Percentiles rank a stretch among this genome's conserved stretches.
These are phyloP conservation scores for Grosmannia penicillata DNA, from an alignment of 2,329 filamentous ascomycete species.

Conservation along the genomic window DNA sequence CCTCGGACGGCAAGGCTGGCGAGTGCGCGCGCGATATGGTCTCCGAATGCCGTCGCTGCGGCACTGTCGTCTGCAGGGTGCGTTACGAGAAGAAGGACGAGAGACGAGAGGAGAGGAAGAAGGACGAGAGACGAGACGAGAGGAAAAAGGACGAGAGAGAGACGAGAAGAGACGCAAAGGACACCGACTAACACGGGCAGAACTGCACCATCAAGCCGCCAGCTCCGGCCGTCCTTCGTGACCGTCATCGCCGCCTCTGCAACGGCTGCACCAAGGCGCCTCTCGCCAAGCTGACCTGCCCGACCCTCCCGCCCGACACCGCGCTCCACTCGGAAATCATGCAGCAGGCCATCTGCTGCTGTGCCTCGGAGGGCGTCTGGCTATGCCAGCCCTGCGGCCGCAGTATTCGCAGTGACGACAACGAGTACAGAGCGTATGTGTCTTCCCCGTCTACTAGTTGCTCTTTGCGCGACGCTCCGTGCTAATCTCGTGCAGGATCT, in stretches of 20 bases:
- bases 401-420: conserved; percentile 45
- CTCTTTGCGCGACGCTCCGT: no score
- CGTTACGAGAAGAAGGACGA: no score
- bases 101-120: no score
- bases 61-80: conserved; percentile 68
- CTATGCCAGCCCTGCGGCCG: conserved; percentile 75
- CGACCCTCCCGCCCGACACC: conserved; percentile 26
- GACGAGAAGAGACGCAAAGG: not conserved
- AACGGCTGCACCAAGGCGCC: conserved; percentile 59
- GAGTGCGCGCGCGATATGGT: conserved; percentile 83
- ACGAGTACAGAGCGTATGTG: conserved; percentile 39
- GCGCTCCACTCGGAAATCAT: conserved; percentile 39
- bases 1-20: conserved; percentile 52
- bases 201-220: conserved; percentile 85
- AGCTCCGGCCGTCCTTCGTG: conserved; percentile 47
- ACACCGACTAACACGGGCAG: conserved; percentile 26
- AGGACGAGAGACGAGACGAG: no score
- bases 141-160: not conserved
- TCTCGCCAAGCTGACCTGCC: conserved; percentile 37
- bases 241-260: conserved; percentile 72
- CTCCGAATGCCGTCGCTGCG: conserved; percentile 64
- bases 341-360: conserved; percentile 39
- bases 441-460: not conserved
- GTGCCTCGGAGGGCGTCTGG: conserved; percentile 51
- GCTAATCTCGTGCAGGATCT: conserved; percentile 56